These are phyloP conservation scores for Trypanosoma vivax DNA, from an alignment of 208 protist species.

Conservation along the genomic window DNA sequence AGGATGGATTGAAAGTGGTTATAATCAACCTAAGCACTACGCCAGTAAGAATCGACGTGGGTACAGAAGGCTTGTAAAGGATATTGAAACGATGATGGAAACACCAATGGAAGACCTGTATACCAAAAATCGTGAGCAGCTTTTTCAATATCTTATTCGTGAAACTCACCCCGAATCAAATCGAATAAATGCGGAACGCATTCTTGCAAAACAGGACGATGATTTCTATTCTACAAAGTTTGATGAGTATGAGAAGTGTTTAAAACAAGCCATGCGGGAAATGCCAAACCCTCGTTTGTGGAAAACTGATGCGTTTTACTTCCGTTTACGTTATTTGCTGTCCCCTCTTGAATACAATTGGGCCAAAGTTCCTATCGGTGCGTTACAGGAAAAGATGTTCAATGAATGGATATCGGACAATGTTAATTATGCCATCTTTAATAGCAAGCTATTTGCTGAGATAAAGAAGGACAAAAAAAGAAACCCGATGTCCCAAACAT, in stretches of 20 bases:
- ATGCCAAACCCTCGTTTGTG: constrained; percentile 87
- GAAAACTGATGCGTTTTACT: constrained; percentile 90
- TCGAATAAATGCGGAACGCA: constrained; percentile 80
- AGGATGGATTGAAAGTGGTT: constrained; percentile 79
- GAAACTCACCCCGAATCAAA: constrained; percentile 84
- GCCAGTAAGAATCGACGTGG: constrained; percentile 85
- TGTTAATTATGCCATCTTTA: constrained; percentile 76
- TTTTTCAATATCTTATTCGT: constrained; percentile 85
- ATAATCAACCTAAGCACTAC: constrained; percentile 88
- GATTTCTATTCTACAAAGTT: constrained; percentile 88
- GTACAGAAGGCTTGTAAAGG: constrained; percentile 86
- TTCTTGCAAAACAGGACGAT: constrained; percentile 77
- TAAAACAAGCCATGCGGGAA: constrained; percentile 86
- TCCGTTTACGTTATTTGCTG: constrained; percentile 78
- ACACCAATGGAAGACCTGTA: constrained; percentile 88
- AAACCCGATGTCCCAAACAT: constrained; percentile 83
- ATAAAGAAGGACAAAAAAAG: constrained; percentile 70
- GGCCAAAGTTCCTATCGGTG: constrained; percentile 76
- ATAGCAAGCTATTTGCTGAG: constrained; percentile 40
- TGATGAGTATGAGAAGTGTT: constrained; percentile 81
- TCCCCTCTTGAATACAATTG: constrained; percentile 87
- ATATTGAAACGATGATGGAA: constrained; percentile 85
- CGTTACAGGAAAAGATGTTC: constrained; percentile 64
- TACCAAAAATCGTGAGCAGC: constrained; percentile 81
- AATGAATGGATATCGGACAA: constrained; percentile 86